Evolutionary conservation across 352 stramenopile genomes (phyloP).

Genomic region (Pythium brachiatum): DNA sequence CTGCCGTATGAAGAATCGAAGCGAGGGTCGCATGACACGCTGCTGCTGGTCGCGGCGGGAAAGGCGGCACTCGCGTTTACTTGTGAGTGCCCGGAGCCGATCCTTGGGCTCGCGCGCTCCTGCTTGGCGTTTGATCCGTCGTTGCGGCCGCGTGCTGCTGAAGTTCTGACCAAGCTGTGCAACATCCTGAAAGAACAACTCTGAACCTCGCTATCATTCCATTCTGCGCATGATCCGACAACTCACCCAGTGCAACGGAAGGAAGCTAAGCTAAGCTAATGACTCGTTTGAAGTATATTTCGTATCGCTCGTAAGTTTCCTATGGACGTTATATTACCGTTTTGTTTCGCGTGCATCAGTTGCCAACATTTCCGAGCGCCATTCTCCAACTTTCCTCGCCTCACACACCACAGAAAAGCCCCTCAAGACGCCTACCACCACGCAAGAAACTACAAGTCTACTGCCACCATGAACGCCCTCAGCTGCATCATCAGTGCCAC

Average conservation of each 20-base stretch:
- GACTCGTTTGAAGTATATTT: too few species aligned
- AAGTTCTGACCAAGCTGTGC: conserved; percentile 66
- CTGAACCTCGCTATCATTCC: conserved; percentile 2
- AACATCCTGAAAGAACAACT: conserved; percentile 71
- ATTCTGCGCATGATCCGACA: too few species aligned
- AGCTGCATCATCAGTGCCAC: not conserved
- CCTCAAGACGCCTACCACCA: too few species aligned
- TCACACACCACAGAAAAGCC: too few species aligned
- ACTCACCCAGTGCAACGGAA: too few species aligned
- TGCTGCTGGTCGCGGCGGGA: conserved; percentile 62
- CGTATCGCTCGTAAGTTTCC: too few species aligned
- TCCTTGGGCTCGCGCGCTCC: conserved; percentile 46
- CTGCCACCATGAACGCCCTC: not conserved
- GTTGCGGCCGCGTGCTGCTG: conserved; percentile 56
- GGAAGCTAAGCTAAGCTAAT: too few species aligned
- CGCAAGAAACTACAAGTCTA: not conserved
- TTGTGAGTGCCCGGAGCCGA: conserved; percentile 37
- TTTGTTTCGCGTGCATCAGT: not conserved
- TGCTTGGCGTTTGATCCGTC: conserved; percentile 61
- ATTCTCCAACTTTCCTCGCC: not conserved
- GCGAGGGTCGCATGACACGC: conserved; percentile 60
- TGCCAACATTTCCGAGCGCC: not conserved
- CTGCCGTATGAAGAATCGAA: conserved; percentile 52
- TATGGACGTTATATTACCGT: not conserved
- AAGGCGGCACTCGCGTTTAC: conserved; percentile 61